Evolutionary conservation across 1,139 yeast species (phyloP), one percentile per base, ranked within the genome.

Genomic region (Nadsonia commutata): DNA sequence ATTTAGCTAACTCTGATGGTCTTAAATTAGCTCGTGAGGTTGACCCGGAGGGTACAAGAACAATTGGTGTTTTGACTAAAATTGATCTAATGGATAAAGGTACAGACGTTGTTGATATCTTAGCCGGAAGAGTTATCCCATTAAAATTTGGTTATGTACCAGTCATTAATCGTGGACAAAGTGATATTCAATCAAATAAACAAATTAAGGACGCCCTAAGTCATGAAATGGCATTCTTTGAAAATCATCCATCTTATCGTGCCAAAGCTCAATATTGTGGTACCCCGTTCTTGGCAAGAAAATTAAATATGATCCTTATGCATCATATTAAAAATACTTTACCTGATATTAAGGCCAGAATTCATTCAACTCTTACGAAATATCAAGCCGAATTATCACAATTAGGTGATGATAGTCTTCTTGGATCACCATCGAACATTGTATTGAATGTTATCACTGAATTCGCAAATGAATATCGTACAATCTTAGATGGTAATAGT

Each of bases 71-170:
- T 43, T 73, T 90, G 56, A 90, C 98, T 33, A 90, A 90, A 64
- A 95, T 90, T 43, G 98, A 90, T 63, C 73, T 90, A 56, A 90
- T 90, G 98, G 98, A 90, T 60, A 80, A 85, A 60, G 98, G 98
- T 51, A 90, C 98, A n/a, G 98, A 90, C 65, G 98, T 90, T 39
- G 80, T 86, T 59, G 98, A 90, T 62, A 90, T 90, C 56, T 71
- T 90, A 57, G 95, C 96, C 6, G 97, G 98, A 47, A 74, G 95
- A 60, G 90, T 90, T 45, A 90, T 90, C 57, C 97, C 98, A 9
- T 72, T 90, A 56, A 75, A 96, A 63, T 84, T 85, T 49, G 98
- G 98, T 45, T 90, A 90, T 58, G 95, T 90, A 43, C 98, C 98
- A 4, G 98, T 90, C 45, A 88, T 90, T 56, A 90, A 90, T 65